Base-by-base conservation (phyloP, 1,139 yeast species). In the Nakaseomyces nivariensis region DNA sequence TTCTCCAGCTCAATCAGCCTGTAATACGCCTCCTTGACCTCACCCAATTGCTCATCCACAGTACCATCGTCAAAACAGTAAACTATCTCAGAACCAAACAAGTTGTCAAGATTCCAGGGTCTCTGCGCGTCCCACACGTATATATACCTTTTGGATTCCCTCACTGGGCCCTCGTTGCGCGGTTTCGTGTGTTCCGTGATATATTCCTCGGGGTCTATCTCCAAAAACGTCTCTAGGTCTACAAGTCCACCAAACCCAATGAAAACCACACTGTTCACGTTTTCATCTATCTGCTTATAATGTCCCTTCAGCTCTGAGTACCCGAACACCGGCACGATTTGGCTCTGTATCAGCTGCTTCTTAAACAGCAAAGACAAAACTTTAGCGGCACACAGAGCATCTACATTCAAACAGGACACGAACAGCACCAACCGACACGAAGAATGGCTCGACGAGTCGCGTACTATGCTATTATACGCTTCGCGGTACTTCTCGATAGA, bases 231-330 rank as follows among this genome's bases (percentile, higher is more conserved):
- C 62, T 87, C 95, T 37, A 94, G 64, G 66, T 94, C 97, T 32
- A 90, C 78, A 77, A 86, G 81, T 13, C 95, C 95, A n/a, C 98
- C 98, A 69, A 97, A 92, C 0, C 98, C 98, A 2, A 94, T 70
- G 45, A 90, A 72, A 4, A 94, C 67, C 10, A 92, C 84, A 60
- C 85, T 89, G 11, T 80, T 70, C n/a, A 92, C 81, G 51, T 87
- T 94, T 9, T 70, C 75, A 59, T 90, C 97, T 42, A 92, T 69
- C 50, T 75, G 76, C 9, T 60, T 53, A 61, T 79, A 90, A 63
- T 84, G 88, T 36, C 60, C 63, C 54, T 78, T 79, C 57, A 94
- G 71, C 59, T 90, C 97, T 9, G 82, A 70, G 62, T 88, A 92
- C 1, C 99, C 99, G 22, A 88, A 90, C n/a, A 92, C 90, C 0